These are phyloP conservation scores for Hypoxylon sp. DNA, from an alignment of 2,329 filamentous ascomycete genomes.

Conservation along the genomic window DNA sequence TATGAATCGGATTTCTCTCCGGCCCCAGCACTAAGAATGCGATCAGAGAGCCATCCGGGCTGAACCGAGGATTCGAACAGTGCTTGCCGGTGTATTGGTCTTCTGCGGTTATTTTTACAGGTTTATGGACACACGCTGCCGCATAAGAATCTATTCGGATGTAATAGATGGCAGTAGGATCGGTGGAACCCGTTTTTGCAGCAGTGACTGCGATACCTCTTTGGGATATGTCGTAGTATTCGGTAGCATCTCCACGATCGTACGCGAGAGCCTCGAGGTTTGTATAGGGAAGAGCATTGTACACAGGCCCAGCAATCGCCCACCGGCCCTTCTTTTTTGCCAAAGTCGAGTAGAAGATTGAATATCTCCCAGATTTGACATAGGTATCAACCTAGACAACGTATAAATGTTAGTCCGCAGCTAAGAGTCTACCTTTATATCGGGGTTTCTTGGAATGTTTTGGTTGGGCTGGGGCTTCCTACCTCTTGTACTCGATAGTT, in stretches of 20 bases:
- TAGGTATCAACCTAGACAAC: slow-evolving; percentile 53
- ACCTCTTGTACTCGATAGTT: neutral
- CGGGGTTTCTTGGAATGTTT: neutral
- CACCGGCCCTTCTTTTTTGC: slow-evolving; percentile 49
- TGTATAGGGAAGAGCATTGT: slow-evolving; percentile 53
- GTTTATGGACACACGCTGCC: slow-evolving; percentile 37
- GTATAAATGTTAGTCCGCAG: slow-evolving; percentile 2
- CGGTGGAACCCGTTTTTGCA: too few relatives aligned
- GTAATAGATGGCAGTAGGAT: too few relatives aligned
- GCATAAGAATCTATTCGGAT: slow-evolving; percentile 54
- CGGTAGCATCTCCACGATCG: too few relatives aligned
- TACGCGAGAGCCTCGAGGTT: slow-evolving; percentile 55
- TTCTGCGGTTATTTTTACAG: slow-evolving; percentile 46
- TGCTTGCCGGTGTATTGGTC: slow-evolving; percentile 6
- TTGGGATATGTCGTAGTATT: slow-evolving; percentile 53
- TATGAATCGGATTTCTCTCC: too few relatives aligned
- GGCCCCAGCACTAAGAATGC: slow-evolving; percentile 51
- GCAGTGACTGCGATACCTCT: slow-evolving; percentile 55
- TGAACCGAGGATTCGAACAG: slow-evolving; percentile 53
- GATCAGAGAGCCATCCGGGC: slow-evolving; percentile 55
- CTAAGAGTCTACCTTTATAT: too few relatives aligned
- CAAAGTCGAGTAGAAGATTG: slow-evolving; percentile 58
- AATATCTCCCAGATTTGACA: slow-evolving; percentile 50
- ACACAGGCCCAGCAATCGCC: slow-evolving; percentile 50
- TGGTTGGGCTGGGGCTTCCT: neutral